A percentile compares a stretch with the other conserved stretches of the same genome.
Evolutionary conservation across 768 basidiomycete genomes (phyloP).

Genomic region (Lactifluus subvellereus): DNA sequence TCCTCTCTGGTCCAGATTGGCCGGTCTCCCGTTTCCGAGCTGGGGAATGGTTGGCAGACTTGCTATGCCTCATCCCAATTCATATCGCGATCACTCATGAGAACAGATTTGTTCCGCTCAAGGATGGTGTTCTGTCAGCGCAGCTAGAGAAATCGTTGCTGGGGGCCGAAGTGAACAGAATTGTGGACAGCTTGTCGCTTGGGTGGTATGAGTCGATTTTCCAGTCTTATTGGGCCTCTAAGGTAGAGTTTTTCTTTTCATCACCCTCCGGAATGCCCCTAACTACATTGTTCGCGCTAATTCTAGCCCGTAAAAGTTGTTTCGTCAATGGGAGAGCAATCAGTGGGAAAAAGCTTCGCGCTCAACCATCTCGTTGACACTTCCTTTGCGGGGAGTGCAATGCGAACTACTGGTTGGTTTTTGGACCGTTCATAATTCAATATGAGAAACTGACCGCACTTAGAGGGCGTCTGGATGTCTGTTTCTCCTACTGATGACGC

Average conservation of each 20-base stretch:
- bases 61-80: conserved; percentile 59
- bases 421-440: background rate
- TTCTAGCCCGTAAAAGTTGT: conserved; percentile 55
- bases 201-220: conserved; percentile 65
- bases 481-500: conserved; percentile 53
- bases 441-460: background rate
- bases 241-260: conserved; percentile 31
- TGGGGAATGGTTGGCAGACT: conserved; percentile 59
- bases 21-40: conserved; percentile 38
- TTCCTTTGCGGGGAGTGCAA: conserved; percentile 60
- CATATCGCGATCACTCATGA: conserved; percentile 56
- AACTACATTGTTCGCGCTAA: background rate
- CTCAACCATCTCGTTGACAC: conserved; percentile 59
- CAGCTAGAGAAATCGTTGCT: conserved; percentile 49
- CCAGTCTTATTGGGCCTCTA: conserved; percentile 56
- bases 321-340: conserved; percentile 66
- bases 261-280: background rate
- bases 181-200: conserved; percentile 52
- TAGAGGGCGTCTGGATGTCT: conserved; percentile 63
- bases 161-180: conserved; percentile 52
- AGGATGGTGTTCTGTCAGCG: conserved; percentile 49
- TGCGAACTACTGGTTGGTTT: conserved; percentile 47
- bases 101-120: conserved; percentile 57
- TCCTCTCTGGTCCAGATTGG: conserved; percentile 15
- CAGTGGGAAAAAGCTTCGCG: conserved; percentile 55